Evolutionary conservation across 495 filamentous ascomycete species (phyloP), one percentile per base, ranked within the genome.

Genomic region (Aspergillus mulundensis): DNA sequence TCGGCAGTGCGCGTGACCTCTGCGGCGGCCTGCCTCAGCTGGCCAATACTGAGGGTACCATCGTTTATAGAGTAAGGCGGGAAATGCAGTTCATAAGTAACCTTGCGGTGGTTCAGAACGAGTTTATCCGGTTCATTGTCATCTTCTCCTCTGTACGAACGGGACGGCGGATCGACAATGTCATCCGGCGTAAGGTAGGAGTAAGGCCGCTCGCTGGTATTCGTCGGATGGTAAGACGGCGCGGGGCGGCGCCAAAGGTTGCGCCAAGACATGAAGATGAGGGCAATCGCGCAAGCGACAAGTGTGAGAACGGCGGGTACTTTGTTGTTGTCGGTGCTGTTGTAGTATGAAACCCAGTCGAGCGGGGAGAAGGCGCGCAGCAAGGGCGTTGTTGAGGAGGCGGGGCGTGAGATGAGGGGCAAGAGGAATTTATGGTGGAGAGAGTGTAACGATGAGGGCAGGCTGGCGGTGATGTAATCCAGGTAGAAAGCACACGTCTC

Each of bases 21-120:
- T 19, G 83, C 86, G 10, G 85, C 88, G 6, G 81, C 80, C 30
- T 81, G 74, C 23, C 85, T 77, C 32, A 96, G 73, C 50, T 87
- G 84, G 45, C 81, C 73, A 36, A 95, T 83, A 16, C 76, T 81
- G 48, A 95, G 74, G 49, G 80, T 78, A 1, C 89, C 89, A 62
- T 92, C 88, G 50, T 83, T 83, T 68, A 96, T 96, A 30, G 85
- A 85, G 65, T 86, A 92, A 5, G 89, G 82, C 1, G 86, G 87
- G 69, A 95, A 95, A 59, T 87, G 85, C 15, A 90, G 76, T 0
- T 85, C 84, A 65, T 91, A 90, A n/a, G 80, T 86, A 48, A 82
- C 71, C 48, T 82, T 79, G 58, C 84, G 84, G 71, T 90, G 80
- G 65, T 83, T 86, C 55, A 95, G 79, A n/a, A 89, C 63, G 15